Evolutionary conservation across 192 early-diverging fungal species (phyloP), one percentile per base, ranked within the genome.

Genomic region (Entomortierella parvispora): DNA sequence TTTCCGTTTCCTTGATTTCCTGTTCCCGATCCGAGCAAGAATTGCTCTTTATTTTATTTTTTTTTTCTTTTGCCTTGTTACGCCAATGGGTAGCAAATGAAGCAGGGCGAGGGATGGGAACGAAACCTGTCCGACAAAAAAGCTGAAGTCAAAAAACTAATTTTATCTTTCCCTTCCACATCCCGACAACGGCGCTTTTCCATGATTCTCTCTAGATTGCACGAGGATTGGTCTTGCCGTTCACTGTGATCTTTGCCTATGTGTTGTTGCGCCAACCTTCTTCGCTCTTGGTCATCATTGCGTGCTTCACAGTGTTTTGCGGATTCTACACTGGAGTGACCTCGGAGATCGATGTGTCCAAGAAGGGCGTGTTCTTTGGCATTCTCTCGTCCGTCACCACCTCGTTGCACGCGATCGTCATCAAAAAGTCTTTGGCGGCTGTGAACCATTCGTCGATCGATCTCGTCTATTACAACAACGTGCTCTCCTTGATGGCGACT

Each of bases 401-500:
- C n/a, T 84, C 86, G 12, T 62, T 80, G 12, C 88, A 89, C 53
- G 83, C 84, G n/a, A 87, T 89, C 61, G 80, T 89, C 40, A 89
- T 89, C 79, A 88, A 88, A 60, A 75, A 63, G 54, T 79, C 69
- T 15, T 48, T 87, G 14, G 72, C 45, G 14, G 51, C 65, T 10
- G 86, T 86, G 58, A 78, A 83, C 64, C 81, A 81, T 43, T 79
- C 72, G 22, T 88, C 88, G 7, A 69, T 88, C 51, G 85, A 83
- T 17, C 63, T 89, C 8, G 86, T 88, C 26, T 89, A 84, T 71
- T 88, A 87, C 81, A 89, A 89, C 70, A 89, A 89, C 62, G 45
- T 85, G 15, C 57, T 89, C 17, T 77, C 71, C 10, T 42, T 81
- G n/a, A 5, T 83, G 1, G 71, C 58, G 9, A 68, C 88, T 18